Evolutionary conservation across 805 yeast genomes (phyloP), one percentile per base, ranked within the genome.

Genomic region (Candida sonorensis): DNA sequence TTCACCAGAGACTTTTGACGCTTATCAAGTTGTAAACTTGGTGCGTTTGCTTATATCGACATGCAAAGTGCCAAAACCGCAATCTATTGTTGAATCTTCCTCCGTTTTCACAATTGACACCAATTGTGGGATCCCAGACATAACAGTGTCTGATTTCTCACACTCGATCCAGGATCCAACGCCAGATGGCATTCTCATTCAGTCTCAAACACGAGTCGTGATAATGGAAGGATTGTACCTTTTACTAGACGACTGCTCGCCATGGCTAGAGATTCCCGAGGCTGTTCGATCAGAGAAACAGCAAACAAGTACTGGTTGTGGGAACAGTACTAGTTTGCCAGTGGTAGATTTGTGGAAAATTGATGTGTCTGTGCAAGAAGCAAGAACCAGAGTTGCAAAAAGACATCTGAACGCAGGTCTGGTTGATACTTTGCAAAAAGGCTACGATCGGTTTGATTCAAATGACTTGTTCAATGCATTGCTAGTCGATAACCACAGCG

Each of bases 1-100:
- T 0, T 81, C 95, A 0, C 94, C 95, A 2, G 73, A 67, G 44
- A 87, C 97, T 0, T 90, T 88, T 59, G 88, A 88, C 49, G 72
- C 81, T 5, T 50, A 57, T 10, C 66, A 61, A 27, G 62, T 70
- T 11, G 66, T 61, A 1, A 49, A 39, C 4, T 46, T 67, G 12
- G 58, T 54, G 13, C 43, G 41, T 30, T 38, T 53, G 8, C 43
- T 72, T 17, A 43, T 46, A 16, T 31, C 34, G 8, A 51, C 63
- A 0, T 44, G 54, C 30, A 23, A 37, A 38, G 32, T 47, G 10
- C n/a, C n/a, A 18, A 18, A n/a, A n/a, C n/a, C n/a, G n/a, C n/a
- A n/a, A n/a, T n/a, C n/a, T n/a, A n/a, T n/a, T n/a, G n/a, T n/a
- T n/a, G n/a, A n/a, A n/a, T n/a, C n/a, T n/a, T n/a, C n/a, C n/a